These are phyloP conservation scores for Russula dissimulans DNA, from an alignment of 768 basidiomycete species.

Conservation along the genomic window DNA sequence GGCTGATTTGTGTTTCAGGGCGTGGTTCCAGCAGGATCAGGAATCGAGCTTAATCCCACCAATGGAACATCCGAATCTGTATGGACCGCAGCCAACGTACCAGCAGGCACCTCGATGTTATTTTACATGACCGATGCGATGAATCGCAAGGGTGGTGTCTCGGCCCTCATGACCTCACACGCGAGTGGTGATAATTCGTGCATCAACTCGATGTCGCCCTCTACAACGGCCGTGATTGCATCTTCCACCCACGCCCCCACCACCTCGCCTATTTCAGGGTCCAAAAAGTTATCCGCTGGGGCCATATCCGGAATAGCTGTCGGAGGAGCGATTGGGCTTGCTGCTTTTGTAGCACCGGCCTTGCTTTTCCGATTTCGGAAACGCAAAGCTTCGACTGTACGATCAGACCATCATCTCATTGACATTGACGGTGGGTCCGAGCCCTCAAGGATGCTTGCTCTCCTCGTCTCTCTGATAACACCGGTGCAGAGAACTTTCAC, in stretches of 20 bases:
- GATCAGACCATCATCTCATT: not conserved
- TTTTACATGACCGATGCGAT: constrained; percentile 46
- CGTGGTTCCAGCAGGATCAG: constrained; percentile 57
- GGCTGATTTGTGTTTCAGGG: constrained; percentile 32
- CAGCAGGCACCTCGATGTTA: constrained; percentile 47
- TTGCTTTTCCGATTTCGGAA: not conserved
- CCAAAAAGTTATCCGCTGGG: too few species aligned
- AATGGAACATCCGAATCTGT: constrained; percentile 32
- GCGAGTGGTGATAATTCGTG: constrained; percentile 43
- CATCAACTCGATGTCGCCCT: constrained; percentile 42
- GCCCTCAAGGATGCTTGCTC: too few species aligned
- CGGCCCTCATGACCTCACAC: too few species aligned
- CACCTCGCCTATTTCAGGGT: too few species aligned
- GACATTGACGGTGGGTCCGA: not conserved
- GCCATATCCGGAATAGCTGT: not conserved
- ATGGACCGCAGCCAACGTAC: constrained; percentile 48
- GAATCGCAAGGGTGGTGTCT: constrained; percentile 44
- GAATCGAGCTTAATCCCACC: constrained; percentile 38
- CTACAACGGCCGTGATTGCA: constrained; percentile 42
- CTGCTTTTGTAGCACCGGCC: not conserved
- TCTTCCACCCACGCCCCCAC: too few species aligned
- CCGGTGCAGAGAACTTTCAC: not conserved
- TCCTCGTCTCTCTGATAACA: not conserved
- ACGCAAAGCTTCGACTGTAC: not conserved
- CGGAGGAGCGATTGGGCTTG: not conserved